These are phyloP conservation scores for Sporisorium exsertum DNA, from an alignment of 1,284 basidiomycete genomes.

Conservation along the genomic window DNA sequence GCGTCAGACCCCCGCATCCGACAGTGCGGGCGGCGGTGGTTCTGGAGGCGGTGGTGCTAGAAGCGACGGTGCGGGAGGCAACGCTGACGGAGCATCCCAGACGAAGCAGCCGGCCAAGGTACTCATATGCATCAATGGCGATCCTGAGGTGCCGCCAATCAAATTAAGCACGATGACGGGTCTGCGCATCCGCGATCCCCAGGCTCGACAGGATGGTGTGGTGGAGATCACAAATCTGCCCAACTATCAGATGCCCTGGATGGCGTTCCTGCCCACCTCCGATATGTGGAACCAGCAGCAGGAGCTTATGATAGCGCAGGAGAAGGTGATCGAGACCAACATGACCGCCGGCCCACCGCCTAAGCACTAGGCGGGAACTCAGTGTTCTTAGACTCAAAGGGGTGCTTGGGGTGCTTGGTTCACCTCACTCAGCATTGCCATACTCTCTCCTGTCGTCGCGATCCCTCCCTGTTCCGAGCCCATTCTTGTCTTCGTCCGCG, in stretches of 20 bases:
- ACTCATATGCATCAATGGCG: constrained; percentile 51
- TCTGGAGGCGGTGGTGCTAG: neutral
- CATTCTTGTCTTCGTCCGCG: too few relatives aligned
- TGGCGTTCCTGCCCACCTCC: constrained; percentile 45
- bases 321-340: constrained; percentile 32
- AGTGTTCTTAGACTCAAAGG: too few relatives aligned
- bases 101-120: constrained; percentile 13
- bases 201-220: constrained; percentile 16
- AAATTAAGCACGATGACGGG: constrained; percentile 47
- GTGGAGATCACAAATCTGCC: constrained; percentile 39
- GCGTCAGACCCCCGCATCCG: neutral
- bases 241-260: constrained; percentile 43
- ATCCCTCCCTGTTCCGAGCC: too few relatives aligned
- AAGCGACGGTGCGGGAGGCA: neutral
- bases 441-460: too few relatives aligned
- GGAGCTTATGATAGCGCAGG: constrained; percentile 37
- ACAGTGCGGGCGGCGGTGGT: neutral
- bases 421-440: too few relatives aligned
- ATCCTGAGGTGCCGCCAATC: constrained; percentile 30
- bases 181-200: constrained; percentile 32
- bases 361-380: neutral
- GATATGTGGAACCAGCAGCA: constrained; percentile 49
- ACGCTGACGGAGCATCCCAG: neutral
- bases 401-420: too few relatives aligned
- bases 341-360: constrained; percentile 22